phyloP scores from a whole-genome alignment of 148 eudicot species.

The Diospyros kaki region DNA sequence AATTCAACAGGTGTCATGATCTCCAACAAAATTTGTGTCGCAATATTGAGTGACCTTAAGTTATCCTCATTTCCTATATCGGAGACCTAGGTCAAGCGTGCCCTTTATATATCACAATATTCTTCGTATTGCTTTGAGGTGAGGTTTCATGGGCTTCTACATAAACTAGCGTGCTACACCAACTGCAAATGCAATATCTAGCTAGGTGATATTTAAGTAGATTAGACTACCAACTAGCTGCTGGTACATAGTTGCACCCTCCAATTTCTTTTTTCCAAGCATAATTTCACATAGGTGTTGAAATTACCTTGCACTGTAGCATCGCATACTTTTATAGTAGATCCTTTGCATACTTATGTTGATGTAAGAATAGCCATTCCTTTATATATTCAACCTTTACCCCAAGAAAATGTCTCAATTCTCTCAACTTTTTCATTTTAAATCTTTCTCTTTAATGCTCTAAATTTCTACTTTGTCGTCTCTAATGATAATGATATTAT shows the following conservation, averaged over 20 bases:
- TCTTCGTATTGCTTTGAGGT: background rate
- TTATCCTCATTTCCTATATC: background rate
- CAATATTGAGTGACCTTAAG: background rate
- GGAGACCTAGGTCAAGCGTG: background rate
- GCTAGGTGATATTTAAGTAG: background rate
- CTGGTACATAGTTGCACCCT: background rate
- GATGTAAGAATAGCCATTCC: too few relatives aligned
- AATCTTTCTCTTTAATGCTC: too few relatives aligned
- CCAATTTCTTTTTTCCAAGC: background rate
- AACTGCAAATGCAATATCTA: too few relatives aligned
- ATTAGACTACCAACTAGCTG: background rate
- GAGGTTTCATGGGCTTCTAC: background rate
- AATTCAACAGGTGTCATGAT: constrained; percentile 6
- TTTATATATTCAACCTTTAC: too few relatives aligned
- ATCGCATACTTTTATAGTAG: too few relatives aligned
- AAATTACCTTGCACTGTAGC: too few relatives aligned
- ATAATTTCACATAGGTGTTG: too few relatives aligned
- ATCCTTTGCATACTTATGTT: too few relatives aligned
- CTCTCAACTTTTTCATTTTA: too few relatives aligned
- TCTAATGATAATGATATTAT: too few relatives aligned
- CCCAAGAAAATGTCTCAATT: too few relatives aligned
- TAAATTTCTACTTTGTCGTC: too few relatives aligned
- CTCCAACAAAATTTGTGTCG: constrained; percentile 5
- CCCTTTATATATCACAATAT: background rate
- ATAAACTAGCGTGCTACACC: background rate